These are phyloP conservation scores for Aspergillus pseudotamarii DNA, from an alignment of 2,329 filamentous ascomycete species.

Conservation along the genomic window DNA sequence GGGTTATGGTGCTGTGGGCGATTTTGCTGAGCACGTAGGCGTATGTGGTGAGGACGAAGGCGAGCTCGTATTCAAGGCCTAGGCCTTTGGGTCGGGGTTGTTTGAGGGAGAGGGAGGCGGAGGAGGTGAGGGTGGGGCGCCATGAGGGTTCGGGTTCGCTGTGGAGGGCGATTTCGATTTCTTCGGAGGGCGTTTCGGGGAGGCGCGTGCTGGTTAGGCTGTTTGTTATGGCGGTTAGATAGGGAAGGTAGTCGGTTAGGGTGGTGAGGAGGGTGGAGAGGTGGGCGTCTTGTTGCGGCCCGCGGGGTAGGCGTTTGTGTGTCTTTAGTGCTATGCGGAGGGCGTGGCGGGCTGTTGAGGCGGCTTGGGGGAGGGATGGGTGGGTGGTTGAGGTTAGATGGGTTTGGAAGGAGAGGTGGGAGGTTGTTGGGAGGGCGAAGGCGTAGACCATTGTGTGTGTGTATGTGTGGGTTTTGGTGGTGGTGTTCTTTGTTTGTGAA, in stretches of 20 bases:
- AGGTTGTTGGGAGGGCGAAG: slow-evolving; percentile 87
- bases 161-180: slow-evolving; percentile 68
- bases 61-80: slow-evolving; percentile 80
- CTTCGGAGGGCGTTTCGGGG: slow-evolving; percentile 52
- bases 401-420: slow-evolving; percentile 77
- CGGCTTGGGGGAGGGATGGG: slow-evolving; percentile 80
- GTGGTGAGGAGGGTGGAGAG: slow-evolving; percentile 70
- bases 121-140: slow-evolving; percentile 75
- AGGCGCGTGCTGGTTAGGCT: slow-evolving; percentile 63
- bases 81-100: slow-evolving; percentile 63
- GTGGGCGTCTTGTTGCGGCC: slow-evolving; percentile 67
- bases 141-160: slow-evolving; percentile 73
- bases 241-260: slow-evolving; percentile 78
- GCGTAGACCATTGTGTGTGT: slow-evolving; percentile 75
- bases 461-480: background rate
- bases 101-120: slow-evolving; percentile 41
- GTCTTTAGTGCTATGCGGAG: slow-evolving; percentile 82
- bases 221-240: slow-evolving; percentile 75
- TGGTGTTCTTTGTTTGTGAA: slow-evolving; percentile 7
- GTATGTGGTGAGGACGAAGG: slow-evolving; percentile 75
- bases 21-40: slow-evolving; percentile 73
- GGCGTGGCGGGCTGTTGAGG: slow-evolving; percentile 81
- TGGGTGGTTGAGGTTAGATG: slow-evolving; percentile 79
- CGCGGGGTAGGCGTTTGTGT: slow-evolving; percentile 79
- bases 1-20: slow-evolving; percentile 71